Conservation (phyloP, 140 eudicot genomes). For the Anethum foeniculum region DNA sequence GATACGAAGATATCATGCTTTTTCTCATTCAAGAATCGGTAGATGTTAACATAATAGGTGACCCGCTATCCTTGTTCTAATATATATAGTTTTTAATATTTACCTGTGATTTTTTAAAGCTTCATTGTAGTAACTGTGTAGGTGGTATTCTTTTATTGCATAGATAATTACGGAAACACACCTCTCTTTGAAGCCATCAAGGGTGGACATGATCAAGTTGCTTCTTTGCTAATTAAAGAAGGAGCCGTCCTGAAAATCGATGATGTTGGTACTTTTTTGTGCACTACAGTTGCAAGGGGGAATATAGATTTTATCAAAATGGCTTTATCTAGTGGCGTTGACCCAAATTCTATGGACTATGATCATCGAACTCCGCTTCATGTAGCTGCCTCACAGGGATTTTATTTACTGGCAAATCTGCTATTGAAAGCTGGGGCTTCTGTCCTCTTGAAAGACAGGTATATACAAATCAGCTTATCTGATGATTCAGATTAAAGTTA, state of each 20-base stretch:
- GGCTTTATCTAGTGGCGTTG: constrained; percentile 59
- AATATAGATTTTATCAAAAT: constrained; percentile 57
- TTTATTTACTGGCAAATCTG: constrained; percentile 60
- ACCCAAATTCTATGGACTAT: constrained; percentile 72
- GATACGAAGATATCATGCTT: constrained; percentile 55
- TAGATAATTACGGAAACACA: constrained; percentile 80
- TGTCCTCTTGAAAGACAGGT: constrained; percentile 86
- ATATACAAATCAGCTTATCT: neutral
- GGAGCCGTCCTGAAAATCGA: constrained; percentile 65
- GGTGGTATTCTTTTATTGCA: constrained; percentile 7
- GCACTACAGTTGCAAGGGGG: constrained; percentile 62
- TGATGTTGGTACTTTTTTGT: constrained; percentile 69
- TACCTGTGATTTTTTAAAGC: neutral
- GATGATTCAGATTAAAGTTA: neutral
- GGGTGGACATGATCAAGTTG: constrained; percentile 68
- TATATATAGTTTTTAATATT: neutral
- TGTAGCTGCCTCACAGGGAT: constrained; percentile 80
- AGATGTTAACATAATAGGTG: constrained; percentile 57
- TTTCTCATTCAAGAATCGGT: constrained; percentile 83
- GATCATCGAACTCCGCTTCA: constrained; percentile 90
- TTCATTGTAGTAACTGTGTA: neutral
- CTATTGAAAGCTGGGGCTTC: constrained; percentile 86
- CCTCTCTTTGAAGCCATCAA: constrained; percentile 87
- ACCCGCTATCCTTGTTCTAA: neutral
- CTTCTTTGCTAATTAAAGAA: constrained; percentile 56